Base-by-base conservation (phyloP, 2,329 filamentous ascomycete species). In the Colletotrichum sp. region DNA sequence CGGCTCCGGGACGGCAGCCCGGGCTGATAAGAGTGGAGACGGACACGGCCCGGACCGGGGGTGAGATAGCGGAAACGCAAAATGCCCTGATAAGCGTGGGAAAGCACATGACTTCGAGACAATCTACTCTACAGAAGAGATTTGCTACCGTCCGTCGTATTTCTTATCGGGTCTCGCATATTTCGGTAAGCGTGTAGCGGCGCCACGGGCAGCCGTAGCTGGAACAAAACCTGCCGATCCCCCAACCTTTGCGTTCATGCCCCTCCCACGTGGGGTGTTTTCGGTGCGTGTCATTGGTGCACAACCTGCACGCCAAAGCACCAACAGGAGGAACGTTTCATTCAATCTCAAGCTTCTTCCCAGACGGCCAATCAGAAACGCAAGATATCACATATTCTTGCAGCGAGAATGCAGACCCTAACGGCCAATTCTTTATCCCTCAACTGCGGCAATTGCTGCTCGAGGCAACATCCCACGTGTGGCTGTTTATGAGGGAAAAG, bases 251-350 rank as follows among this genome's bases (percentile, higher is more conserved):
- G 12, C 49, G 49, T 67, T 19, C 25, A 15, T 25, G 25, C 55
- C 69, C 69, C 73, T 73, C 64, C 30, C 70, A 73, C 70, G 74
- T 73, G 73, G 74, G 32, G 59, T 36, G 27, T 13, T 72, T 55
- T 44, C 36, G 25, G 32, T 52, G 34, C 27, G 49, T 39, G 64
- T 65, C 64, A 73, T 76, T 76, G 73, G 73, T 27, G 70, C 30
- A 34, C 6, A 19, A 8, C 8, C 29, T 19, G 9, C 15, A 27
- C 44, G 39, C n/a, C 68, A 55, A 25, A 63, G 70, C 70, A 61
- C 59, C 22, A 69, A 25, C 44, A 44, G 9, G 25, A 39, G 55
- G 22, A 59, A 73, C 73, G 70, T 76, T 76, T 61, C 74, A 76
- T 76, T 36, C 44, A 19, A 49, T 22, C 29, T 34, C 25, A 49